Conservation (phyloP, 2,329 filamentous ascomycete genomes). For the Colletotrichum theobromicola region DNA sequence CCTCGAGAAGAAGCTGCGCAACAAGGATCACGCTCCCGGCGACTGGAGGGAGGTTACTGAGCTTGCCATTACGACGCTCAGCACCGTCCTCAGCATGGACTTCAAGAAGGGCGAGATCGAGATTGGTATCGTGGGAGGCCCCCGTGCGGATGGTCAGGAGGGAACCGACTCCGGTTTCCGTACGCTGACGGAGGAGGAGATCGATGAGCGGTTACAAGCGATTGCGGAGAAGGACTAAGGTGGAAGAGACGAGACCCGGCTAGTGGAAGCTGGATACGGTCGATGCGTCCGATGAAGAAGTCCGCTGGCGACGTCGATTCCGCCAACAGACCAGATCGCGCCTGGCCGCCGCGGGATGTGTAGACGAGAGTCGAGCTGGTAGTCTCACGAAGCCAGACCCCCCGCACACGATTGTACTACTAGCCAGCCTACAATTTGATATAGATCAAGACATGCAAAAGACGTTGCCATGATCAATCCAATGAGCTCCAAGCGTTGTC, state of each 20-base stretch:
- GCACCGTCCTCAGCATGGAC: constrained; percentile 96
- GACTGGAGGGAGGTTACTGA: constrained; percentile 98
- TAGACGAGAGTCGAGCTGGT: constrained; percentile 6
- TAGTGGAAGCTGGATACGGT: constrained; percentile 7
- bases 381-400: constrained; percentile 3
- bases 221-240: constrained; percentile 97
- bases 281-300: constrained; percentile 7
- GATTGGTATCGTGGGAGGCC: constrained; percentile 94
- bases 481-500: neutral
- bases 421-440: constrained; percentile 24
- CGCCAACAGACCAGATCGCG: constrained; percentile 2
- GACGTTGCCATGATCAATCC: constrained; percentile 11
- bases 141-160: constrained; percentile 80
- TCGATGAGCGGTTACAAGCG: constrained; percentile 95
- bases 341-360: constrained; percentile 3
- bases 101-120: constrained; percentile 99
- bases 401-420: constrained; percentile 22
- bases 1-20: constrained; percentile 99
- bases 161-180: constrained; percentile 82
- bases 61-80: constrained; percentile 92
- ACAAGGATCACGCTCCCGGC: constrained; percentile 93
- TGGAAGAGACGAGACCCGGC: constrained; percentile 22
- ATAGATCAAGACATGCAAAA: constrained; percentile 30
- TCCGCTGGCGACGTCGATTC: neutral
- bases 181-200: constrained; percentile 93